Percentiles rank a stretch among this genome's conserved stretches.
Evolutionary conservation across 2,329 filamentous ascomycete genomes (phyloP).

Genomic region (Trematosphaeria pertusa): DNA sequence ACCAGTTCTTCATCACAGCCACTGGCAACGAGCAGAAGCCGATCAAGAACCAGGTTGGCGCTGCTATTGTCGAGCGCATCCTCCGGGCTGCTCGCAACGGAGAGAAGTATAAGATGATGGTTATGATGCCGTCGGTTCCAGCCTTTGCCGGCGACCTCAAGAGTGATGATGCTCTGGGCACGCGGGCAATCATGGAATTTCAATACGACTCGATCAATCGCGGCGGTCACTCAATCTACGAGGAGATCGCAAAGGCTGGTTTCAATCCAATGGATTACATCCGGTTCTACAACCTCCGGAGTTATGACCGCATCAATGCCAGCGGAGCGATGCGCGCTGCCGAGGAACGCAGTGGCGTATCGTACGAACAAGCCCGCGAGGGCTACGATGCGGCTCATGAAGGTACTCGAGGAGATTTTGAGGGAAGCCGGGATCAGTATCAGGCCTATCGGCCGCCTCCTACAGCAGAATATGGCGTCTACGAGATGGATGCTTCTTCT

Average conservation of each 20-base stretch:
- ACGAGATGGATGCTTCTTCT: slow-evolving; percentile 38
- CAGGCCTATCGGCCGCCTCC: slow-evolving; percentile 43
- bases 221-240: slow-evolving; percentile 79
- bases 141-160: slow-evolving; percentile 83
- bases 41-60: slow-evolving; percentile 78
- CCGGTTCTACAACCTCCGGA: slow-evolving; percentile 83
- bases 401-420: slow-evolving; percentile 40
- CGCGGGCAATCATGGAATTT: slow-evolving; percentile 86
- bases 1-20: slow-evolving; percentile 89
- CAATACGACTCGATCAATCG: slow-evolving; percentile 83
- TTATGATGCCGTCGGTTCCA: slow-evolving; percentile 80
- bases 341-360: slow-evolving; percentile 69
- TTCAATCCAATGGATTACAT: slow-evolving; percentile 77
- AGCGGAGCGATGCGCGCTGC: slow-evolving; percentile 66
- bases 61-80: slow-evolving; percentile 79
- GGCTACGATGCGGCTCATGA: slow-evolving; percentile 66
- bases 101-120: slow-evolving; percentile 75
- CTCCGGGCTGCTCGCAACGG: slow-evolving; percentile 70
- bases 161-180: slow-evolving; percentile 74
- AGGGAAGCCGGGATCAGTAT: slow-evolving; percentile 39
- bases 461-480: slow-evolving; percentile 46
- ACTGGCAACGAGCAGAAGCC: slow-evolving; percentile 74
- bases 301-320: slow-evolving; percentile 82
- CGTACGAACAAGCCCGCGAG: slow-evolving; percentile 70
- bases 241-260: slow-evolving; percentile 69